Evolutionary conservation across 345 rosid species (phyloP).

Genomic region (Lepidium sativum): DNA sequence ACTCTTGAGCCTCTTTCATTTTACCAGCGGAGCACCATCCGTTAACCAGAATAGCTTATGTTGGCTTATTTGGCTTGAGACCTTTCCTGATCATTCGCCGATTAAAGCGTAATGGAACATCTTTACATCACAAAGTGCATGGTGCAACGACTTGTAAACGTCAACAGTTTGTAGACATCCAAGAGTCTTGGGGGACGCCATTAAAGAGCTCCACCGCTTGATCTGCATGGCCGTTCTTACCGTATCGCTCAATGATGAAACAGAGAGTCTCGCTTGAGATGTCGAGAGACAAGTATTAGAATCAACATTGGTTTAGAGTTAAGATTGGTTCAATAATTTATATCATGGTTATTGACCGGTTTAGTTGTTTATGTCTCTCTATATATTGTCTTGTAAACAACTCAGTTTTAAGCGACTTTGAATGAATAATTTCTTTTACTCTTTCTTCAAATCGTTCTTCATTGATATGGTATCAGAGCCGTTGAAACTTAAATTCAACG

Average conservation of each 20-base stretch:
- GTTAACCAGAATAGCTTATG: conserved; percentile 57
- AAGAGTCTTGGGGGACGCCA: conserved; percentile 34
- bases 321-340: too few relatives aligned
- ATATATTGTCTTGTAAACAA: too few relatives aligned
- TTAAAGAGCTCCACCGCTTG: conserved; percentile 87
- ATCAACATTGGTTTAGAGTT: too few relatives aligned
- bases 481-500: too few relatives aligned
- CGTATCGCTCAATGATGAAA: conserved; percentile 66
- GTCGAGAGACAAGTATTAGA: conserved; percentile 35
- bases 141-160: conserved; percentile 61
- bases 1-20: conserved; percentile 69
- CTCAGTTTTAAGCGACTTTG: too few relatives aligned
- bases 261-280: conserved; percentile 54
- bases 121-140: conserved; percentile 71
- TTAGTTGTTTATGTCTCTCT: too few relatives aligned
- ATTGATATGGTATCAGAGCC: too few relatives aligned
- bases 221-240: conserved; percentile 61
- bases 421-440: too few relatives aligned
- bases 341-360: too few relatives aligned
- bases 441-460: too few relatives aligned
- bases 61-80: conserved; percentile 49
- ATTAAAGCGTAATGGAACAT: conserved; percentile 78
- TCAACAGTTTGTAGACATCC: conserved; percentile 44
- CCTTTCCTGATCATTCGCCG: conserved; percentile 80
- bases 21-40: conserved; percentile 87